A percentile compares a stretch with the other conserved stretches of the same genome.
Evolutionary conservation across 768 basidiomycete species (phyloP).

Genomic region (Boletus edulis): DNA sequence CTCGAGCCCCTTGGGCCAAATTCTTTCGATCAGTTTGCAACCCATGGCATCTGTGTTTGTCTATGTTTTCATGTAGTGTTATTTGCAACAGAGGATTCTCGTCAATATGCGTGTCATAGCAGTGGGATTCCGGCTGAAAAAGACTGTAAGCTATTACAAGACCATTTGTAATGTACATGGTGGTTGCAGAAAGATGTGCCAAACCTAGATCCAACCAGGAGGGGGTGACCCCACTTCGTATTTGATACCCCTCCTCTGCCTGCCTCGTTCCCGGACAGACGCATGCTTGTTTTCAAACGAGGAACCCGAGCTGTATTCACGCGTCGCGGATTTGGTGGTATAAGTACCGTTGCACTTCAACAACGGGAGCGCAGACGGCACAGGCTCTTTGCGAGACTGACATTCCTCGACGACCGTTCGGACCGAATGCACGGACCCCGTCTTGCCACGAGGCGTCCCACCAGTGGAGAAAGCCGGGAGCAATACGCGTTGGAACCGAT

Average conservation of each 20-base stretch:
- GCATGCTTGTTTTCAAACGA: conserved; percentile 13
- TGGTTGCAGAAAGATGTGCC: background rate
- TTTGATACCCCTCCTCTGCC: background rate
- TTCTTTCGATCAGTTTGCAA: conserved; percentile 13
- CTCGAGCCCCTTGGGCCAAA: conserved; percentile 17
- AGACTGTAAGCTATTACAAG: background rate
- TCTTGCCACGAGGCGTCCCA: conserved; percentile 40
- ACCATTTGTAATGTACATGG: background rate
- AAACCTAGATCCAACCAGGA: conserved; percentile 48
- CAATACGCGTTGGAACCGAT: conserved; percentile 43
- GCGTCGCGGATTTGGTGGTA: background rate
- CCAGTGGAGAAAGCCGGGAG: conserved; percentile 32
- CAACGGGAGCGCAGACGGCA: conserved; percentile 5
- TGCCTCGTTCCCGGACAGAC: conserved; percentile 14
- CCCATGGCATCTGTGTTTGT: conserved; percentile 15
- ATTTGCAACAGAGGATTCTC: conserved; percentile 15
- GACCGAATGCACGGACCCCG: conserved; percentile 56
- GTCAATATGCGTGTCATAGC: background rate
- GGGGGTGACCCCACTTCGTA: conserved; percentile 24
- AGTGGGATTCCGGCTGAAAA: background rate
- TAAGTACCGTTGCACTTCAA: conserved; percentile 1
- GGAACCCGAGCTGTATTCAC: conserved; percentile 6
- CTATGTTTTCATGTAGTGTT: conserved; percentile 23
- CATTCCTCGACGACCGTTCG: conserved; percentile 58
- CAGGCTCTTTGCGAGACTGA: conserved; percentile 29